Conservation (phyloP, 2,329 filamentous ascomycete genomes). For the Fusarium multiceps region DNA sequence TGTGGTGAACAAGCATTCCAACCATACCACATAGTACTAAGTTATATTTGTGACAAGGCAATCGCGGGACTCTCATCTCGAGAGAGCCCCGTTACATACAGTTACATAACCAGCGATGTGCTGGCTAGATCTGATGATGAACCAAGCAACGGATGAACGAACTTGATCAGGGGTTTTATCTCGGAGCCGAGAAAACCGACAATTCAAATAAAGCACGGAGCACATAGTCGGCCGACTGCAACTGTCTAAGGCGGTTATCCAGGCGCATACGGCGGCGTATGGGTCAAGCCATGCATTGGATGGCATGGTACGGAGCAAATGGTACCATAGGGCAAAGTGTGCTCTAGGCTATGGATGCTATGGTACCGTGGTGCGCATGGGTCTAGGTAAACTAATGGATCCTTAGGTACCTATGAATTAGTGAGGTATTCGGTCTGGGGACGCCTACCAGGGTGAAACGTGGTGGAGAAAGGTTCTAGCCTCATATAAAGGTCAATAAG, state of each 20-base stretch:
- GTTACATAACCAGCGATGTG: slow-evolving; percentile 4
- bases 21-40: slow-evolving; percentile 13
- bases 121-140: slow-evolving; percentile 6
- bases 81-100: not conserved
- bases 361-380: not conserved
- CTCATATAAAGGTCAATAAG: slow-evolving; percentile 22
- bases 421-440: slow-evolving; percentile 30
- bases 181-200: slow-evolving; percentile 43
- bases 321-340: slow-evolving; percentile 16
- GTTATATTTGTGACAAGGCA: slow-evolving; percentile 1
- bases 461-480: slow-evolving; percentile 34
- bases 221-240: slow-evolving; percentile 38
- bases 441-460: slow-evolving; percentile 26
- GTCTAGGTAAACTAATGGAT: not conserved
- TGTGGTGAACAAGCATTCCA: slow-evolving; percentile 16
- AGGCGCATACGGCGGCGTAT: slow-evolving; percentile 34
- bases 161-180: not conserved
- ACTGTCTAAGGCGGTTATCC: slow-evolving; percentile 16
- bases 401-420: not conserved
- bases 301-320: slow-evolving; percentile 29
- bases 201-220: slow-evolving; percentile 28
- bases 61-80: slow-evolving; percentile 10
- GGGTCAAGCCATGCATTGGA: slow-evolving; percentile 2
- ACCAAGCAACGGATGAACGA: slow-evolving; percentile 5
- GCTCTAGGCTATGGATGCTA: not conserved